Conservation (phyloP, 1,139 yeast species). For the Pichia sp. region DNA sequence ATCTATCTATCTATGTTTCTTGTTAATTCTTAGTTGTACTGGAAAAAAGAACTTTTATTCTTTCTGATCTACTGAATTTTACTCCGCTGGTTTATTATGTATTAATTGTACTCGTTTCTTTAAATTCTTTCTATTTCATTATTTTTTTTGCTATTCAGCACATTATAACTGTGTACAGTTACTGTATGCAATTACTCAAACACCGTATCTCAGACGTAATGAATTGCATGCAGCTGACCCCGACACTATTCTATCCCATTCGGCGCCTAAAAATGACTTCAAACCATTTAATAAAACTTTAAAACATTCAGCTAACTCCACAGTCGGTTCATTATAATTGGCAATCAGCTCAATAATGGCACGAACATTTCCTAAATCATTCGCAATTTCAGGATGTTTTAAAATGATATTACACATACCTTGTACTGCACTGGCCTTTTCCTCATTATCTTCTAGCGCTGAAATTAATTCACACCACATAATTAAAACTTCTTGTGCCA, state of each 20-base stretch:
- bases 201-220: constrained; percentile 20
- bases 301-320: constrained; percentile 36
- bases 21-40: too few relatives aligned
- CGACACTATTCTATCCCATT: constrained; percentile 14
- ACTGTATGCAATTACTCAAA: constrained; percentile 6
- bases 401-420: constrained; percentile 54
- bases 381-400: constrained; percentile 56
- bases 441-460: constrained; percentile 64
- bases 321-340: constrained; percentile 45
- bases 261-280: constrained; percentile 40
- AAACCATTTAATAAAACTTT: constrained; percentile 38
- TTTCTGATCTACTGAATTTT: too few relatives aligned
- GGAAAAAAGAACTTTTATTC: too few relatives aligned
- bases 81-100: too few relatives aligned
- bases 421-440: constrained; percentile 69
- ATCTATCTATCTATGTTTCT: too few relatives aligned
- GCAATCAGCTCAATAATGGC: constrained; percentile 59
- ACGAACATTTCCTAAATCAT: constrained; percentile 38
- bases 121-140: neutral
- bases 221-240: constrained; percentile 10
- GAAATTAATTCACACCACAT: constrained; percentile 64
- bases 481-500: constrained; percentile 39
- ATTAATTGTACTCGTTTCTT: too few relatives aligned
- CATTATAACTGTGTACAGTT: neutral
- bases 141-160: neutral